Evolutionary conservation across 257 asterid species (phyloP).

Genomic region (Verbena officinalis): DNA sequence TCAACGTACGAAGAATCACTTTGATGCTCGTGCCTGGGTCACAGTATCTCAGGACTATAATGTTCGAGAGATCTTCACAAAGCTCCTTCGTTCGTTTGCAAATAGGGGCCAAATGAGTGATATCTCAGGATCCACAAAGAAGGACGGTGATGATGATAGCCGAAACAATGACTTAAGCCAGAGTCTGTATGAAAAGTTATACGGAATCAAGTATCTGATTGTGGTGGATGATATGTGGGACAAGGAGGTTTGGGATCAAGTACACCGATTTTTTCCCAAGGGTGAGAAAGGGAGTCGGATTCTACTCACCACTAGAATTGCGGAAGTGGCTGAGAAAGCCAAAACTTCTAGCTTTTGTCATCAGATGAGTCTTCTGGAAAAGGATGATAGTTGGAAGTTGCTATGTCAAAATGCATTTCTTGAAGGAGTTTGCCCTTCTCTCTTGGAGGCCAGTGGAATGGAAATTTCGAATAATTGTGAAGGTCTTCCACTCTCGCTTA

Average conservation of each 20-base stretch:
- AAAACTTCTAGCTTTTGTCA: background rate
- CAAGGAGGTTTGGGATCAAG: slow-evolving; percentile 5
- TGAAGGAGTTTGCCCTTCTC: slow-evolving; percentile 10
- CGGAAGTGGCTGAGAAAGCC: background rate
- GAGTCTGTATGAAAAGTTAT: background rate
- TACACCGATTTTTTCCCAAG: slow-evolving; percentile 14
- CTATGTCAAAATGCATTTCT: slow-evolving; percentile 11
- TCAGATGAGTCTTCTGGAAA: background rate
- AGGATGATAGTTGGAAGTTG: slow-evolving; percentile 26
- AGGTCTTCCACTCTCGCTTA: slow-evolving; percentile 25
- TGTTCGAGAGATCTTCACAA: background rate
- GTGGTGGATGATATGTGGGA: slow-evolving; percentile 39
- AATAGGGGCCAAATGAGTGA: background rate
- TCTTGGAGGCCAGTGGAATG: background rate
- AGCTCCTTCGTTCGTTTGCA: slow-evolving; percentile 3
- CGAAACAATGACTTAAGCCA: no score
- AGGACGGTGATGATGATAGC: background rate
- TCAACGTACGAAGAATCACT: background rate
- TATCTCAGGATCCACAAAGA: background rate
- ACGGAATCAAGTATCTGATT: slow-evolving; percentile 13
- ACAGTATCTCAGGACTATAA: slow-evolving; percentile 9
- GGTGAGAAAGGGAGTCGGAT: slow-evolving; percentile 26
- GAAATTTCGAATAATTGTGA: background rate
- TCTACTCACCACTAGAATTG: slow-evolving; percentile 21
- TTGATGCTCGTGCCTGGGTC: slow-evolving; percentile 19